Evolutionary conservation across 2,329 filamentous ascomycete genomes (phyloP).

Genomic region (Alternaria consortialis): DNA sequence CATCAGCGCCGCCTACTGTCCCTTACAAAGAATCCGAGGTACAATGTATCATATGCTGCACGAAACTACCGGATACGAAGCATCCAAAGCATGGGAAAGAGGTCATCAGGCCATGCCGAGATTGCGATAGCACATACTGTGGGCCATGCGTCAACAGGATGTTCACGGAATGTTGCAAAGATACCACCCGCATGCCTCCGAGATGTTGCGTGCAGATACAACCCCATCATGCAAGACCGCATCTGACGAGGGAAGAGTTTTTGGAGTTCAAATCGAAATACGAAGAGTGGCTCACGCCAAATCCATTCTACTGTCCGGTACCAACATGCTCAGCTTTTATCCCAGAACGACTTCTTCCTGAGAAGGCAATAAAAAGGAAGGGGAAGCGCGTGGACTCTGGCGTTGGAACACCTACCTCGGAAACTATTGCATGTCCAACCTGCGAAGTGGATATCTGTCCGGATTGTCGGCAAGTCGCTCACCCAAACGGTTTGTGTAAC

Average conservation of each 20-base stretch:
- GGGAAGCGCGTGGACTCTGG: conserved; percentile 40
- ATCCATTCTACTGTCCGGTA: conserved; percentile 61
- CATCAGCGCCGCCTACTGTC: neutral
- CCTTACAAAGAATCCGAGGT: conserved; percentile 4
- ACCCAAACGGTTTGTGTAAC: conserved; percentile 50
- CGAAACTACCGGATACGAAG: conserved; percentile 15
- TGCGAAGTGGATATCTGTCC: conserved; percentile 57
- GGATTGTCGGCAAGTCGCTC: conserved; percentile 55
- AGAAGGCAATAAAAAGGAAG: conserved; percentile 9
- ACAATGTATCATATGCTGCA: conserved; percentile 37
- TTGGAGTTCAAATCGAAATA: conserved; percentile 53
- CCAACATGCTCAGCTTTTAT: conserved; percentile 61
- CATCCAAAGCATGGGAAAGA: conserved; percentile 14
- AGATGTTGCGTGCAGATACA: conserved; percentile 57
- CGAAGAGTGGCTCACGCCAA: conserved; percentile 58
- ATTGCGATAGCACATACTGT: conserved; percentile 47
- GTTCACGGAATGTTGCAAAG: conserved; percentile 54
- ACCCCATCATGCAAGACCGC: conserved; percentile 50
- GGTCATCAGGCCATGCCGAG: conserved; percentile 42
- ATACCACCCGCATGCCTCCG: conserved; percentile 56
- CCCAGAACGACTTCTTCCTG: conserved; percentile 35
- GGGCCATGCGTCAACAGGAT: conserved; percentile 50
- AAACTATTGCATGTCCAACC: conserved; percentile 54
- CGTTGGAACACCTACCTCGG: conserved; percentile 31
- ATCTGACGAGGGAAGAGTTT: conserved; percentile 50